Base-by-base conservation (phyloP, 2,329 filamentous ascomycete genomes). In the Epichloe hybrida region DNA sequence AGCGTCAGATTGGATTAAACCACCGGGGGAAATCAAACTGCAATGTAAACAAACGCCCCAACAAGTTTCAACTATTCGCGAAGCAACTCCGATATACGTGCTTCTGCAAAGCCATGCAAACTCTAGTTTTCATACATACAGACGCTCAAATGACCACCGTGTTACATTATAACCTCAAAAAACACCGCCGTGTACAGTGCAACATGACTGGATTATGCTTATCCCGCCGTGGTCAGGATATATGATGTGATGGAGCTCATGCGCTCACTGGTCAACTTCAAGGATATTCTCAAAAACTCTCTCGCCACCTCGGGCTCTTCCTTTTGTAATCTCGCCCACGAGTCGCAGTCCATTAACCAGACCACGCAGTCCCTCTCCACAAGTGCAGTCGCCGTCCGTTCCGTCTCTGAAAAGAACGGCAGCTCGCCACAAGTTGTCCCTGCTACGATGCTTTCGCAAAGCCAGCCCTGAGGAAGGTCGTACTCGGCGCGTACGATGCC, bases 371-470 rank as follows among this genome's bases (percentile, higher is more conserved):
- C 83, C 50, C 83, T 77, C 64, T 97, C 90, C 2, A 88, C 88
- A 42, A 83, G 75, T 11, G 94, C 89, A 0, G 86, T 95, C 2
- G 89, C 89, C 4, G 90, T 97, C 17, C 93, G 79, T 49, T 80
- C 75, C 1, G 91, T 97, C 61, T 94, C 87, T 3, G 84, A 88
- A 69, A 98, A 98, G 71, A 98, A 98, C 0, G 93, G 93, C 49
- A 98, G 69, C 69, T 98, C 93, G 37, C 93, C 93, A 59, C 91
- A 97, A 0, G 93, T 96, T 1, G 93, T 93, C 15, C 93, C 93
- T 0, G 90, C 87, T 1, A 96, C 84, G 50, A 97, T 96, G 61
- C 88, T 87, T 66, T 98, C 93, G 54, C 86, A 88, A 58, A 94
- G 86, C 58, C 77, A 79, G 0, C 93, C 93, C 63, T 97, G 93